Evolutionary conservation across 1,284 basidiomycete genomes (phyloP).

Genomic region (Ceratobasidium sp.): DNA sequence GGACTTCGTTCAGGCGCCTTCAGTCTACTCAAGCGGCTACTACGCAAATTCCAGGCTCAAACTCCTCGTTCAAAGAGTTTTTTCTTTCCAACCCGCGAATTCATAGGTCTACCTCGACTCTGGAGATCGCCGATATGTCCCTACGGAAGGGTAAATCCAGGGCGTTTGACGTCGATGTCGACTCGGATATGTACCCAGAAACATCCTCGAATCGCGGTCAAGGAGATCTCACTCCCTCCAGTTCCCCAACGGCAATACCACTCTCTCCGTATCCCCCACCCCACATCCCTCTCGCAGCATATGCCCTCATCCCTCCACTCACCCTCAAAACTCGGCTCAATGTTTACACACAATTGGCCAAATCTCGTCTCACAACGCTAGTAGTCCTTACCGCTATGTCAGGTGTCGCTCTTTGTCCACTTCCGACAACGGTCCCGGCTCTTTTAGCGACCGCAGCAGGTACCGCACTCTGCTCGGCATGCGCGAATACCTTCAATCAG

Average conservation of each 20-base stretch:
- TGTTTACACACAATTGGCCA: slow-evolving; percentile 87
- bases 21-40: slow-evolving; percentile 26
- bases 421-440: slow-evolving; percentile 83
- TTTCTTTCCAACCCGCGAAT: slow-evolving; percentile 39
- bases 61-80: slow-evolving; percentile 27
- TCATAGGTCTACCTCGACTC: slow-evolving; percentile 23
- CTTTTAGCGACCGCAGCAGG: slow-evolving; percentile 90
- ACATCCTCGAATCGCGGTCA: neutral
- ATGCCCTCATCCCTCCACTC: slow-evolving; percentile 60
- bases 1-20: neutral
- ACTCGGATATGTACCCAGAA: slow-evolving; percentile 42
- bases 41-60: neutral
- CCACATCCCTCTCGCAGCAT: slow-evolving; percentile 52
- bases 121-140: slow-evolving; percentile 43
- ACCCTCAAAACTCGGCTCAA: slow-evolving; percentile 71
- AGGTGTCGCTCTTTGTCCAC: slow-evolving; percentile 91
- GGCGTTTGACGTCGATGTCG: slow-evolving; percentile 37
- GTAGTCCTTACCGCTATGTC: slow-evolving; percentile 93
- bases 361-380: slow-evolving; percentile 88
- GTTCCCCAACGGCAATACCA: slow-evolving; percentile 32
- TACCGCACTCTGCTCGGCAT: slow-evolving; percentile 90
- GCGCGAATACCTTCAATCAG: slow-evolving; percentile 96
- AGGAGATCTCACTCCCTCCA: neutral
- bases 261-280: slow-evolving; percentile 49
- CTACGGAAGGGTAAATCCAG: slow-evolving; percentile 27